Evolutionary conservation across 1,139 yeast genomes (phyloP), one percentile per base, ranked within the genome.

Genomic region (Pichiaceae sp.): DNA sequence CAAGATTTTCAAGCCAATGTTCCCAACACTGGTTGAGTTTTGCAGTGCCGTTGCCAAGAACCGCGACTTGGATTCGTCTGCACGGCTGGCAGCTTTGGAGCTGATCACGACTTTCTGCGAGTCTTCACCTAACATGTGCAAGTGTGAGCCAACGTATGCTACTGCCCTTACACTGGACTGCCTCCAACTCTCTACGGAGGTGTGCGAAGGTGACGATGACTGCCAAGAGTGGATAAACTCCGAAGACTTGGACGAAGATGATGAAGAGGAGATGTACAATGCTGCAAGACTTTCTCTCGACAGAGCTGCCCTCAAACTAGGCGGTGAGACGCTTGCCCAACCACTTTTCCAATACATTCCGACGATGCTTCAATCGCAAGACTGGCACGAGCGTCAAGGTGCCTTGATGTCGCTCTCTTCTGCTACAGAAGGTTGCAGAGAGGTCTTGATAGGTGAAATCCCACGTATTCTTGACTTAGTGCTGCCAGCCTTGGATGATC

Each of bases 401-500:
- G 95, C 97, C 2, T 66, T 91, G 41, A 91, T 91, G 97, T 97
- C 96, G 0, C 66, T 91, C 32, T 86, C 96, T 1, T 81, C 95
- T 8, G 96, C 95, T 20, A 96, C 97, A 29, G 98, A 91, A 64
- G 98, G 98, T 34, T 91, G 97, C 62, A 74, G 87, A 38, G 96
- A 87, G 49, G 89, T 84, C 15, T 70, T 91, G 61, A 81, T 84
- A 41, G 68, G 74, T 31, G 96, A 87, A 57, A 81, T 87, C 38
- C 86, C 87, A 42, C 76, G 74, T 52, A 75, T 91, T 33, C 65
- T 91, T 47, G 94, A 85, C 49, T 68, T 91, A 75, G 78, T 91
- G 32, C 60, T 87, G 48, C 96, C 97, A 3, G 66, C 83, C 16
- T 69, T 91, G 43, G 67, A 77, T 35, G 97, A 91, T 58, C 72